A percentile compares a stretch with the other conserved stretches of the same genome.
Evolutionary conservation across 176 grass and related monocot genomes (phyloP).

Genomic region (Hsuehochloa calcarea): DNA sequence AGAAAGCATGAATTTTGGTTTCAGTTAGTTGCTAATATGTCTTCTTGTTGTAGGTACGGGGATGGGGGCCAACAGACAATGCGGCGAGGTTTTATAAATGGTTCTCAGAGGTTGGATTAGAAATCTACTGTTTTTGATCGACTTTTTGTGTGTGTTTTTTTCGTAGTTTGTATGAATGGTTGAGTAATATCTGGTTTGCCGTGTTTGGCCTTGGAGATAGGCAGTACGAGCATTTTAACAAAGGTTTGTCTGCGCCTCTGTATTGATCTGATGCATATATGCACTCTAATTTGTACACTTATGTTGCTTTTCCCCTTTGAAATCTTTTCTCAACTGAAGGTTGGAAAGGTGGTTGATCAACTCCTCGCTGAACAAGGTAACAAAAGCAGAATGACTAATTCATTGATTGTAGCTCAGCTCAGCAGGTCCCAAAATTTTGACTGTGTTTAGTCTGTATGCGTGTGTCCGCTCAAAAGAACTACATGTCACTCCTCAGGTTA

Average conservation of each 20-base stretch:
- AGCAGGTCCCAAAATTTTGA: neutral
- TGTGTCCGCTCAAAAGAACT: neutral
- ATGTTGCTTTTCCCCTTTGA: neutral
- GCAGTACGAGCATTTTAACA: conserved; percentile 96
- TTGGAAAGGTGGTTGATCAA: conserved; percentile 77
- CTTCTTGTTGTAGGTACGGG: conserved; percentile 53
- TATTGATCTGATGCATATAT: neutral
- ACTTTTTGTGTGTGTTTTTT: neutral
- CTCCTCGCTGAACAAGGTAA: conserved; percentile 78
- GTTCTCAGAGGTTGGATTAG: conserved; percentile 53
- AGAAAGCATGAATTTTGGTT: neutral
- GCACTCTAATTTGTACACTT: neutral
- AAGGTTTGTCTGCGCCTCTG: conserved; percentile 55
- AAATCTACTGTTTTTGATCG: neutral
- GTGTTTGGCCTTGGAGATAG: conserved; percentile 83
- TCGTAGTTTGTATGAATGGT: conserved; percentile 22
- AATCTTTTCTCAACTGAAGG: conserved; percentile 33
- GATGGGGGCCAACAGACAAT: conserved; percentile 90
- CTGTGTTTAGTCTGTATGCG: neutral
- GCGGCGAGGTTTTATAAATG: conserved; percentile 83
- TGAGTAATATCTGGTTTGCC: conserved; percentile 55
- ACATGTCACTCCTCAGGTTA: neutral
- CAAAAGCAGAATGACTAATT: neutral
- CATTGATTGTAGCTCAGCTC: neutral
- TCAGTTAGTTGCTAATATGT: neutral